Conservation (phyloP, 768 basidiomycete species). For the Cyclocybe cylindracea region DNA sequence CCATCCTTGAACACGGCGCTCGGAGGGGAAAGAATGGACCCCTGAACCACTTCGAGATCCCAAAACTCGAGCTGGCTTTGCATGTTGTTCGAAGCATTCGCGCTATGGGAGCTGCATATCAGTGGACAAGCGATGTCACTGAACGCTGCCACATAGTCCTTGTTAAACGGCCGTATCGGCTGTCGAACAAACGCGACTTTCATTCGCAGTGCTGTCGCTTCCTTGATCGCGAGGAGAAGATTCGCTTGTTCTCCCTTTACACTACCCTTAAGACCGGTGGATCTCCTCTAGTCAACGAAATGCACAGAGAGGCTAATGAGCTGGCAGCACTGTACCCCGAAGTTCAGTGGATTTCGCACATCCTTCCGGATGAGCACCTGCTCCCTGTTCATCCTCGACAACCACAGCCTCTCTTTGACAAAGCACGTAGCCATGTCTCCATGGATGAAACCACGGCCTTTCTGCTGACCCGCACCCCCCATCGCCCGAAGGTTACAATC, state of each 20-base stretch:
- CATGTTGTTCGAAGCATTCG: conserved; percentile 23
- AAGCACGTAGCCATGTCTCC: no score
- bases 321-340: background rate
- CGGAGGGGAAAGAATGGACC: conserved; percentile 18
- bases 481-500: background rate
- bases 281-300: background rate
- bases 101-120: conserved; percentile 23
- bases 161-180: conserved; percentile 26
- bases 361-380: no score
- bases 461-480: no score
- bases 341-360: background rate
- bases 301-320: background rate
- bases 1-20: conserved; percentile 25
- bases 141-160: conserved; percentile 29
- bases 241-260: conserved; percentile 20
- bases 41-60: conserved; percentile 35
- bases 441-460: no score
- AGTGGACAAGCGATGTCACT: conserved; percentile 34
- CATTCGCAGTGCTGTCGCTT: conserved; percentile 29
- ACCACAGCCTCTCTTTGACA: no score
- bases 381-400: no score
- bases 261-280: conserved; percentile 5
- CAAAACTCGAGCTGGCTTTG: conserved; percentile 38
- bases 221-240: conserved; percentile 29
- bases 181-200: conserved; percentile 28